Conservation (phyloP, 495 filamentous ascomycete genomes). For the Neurospora sp. region DNA sequence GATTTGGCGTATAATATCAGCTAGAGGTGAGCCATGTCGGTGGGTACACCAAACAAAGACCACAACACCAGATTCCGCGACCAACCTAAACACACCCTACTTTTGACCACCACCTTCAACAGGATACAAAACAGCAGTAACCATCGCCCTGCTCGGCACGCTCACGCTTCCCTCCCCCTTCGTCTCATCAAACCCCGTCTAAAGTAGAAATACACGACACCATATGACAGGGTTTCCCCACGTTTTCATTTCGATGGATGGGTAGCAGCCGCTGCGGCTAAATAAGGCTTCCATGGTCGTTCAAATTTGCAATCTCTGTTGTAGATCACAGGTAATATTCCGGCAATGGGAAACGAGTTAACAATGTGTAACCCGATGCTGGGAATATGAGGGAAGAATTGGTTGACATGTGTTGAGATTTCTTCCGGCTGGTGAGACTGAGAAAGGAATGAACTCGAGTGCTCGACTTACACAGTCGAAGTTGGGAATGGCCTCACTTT, state of each 20-base stretch:
- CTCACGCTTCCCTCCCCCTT: constrained; percentile 8
- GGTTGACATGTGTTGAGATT: background rate
- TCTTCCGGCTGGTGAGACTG: background rate
- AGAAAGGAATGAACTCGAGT: background rate
- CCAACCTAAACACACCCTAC: background rate
- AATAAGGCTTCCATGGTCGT: too few species aligned
- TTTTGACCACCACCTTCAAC: background rate
- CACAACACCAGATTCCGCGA: background rate
- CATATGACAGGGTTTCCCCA: too few species aligned
- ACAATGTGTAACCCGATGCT: too few species aligned
- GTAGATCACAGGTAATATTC: too few species aligned
- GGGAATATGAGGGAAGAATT: too few species aligned
- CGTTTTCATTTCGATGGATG: too few species aligned
- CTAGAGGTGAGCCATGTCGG: background rate
- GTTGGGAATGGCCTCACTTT: background rate
- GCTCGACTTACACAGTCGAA: background rate
- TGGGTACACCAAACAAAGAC: background rate
- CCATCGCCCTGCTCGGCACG: constrained; percentile 15
- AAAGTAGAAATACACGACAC: too few species aligned
- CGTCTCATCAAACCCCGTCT: too few species aligned
- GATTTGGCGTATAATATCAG: background rate
- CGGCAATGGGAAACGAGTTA: too few species aligned
- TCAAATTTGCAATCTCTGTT: too few species aligned
- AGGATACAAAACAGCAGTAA: constrained; percentile 14
- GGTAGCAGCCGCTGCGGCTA: too few species aligned